A percentile compares a stretch with the other conserved stretches of the same genome.
Evolutionary conservation across 2,329 filamentous ascomycete genomes (phyloP).

Genomic region (Aphanoascus verrucosus): DNA sequence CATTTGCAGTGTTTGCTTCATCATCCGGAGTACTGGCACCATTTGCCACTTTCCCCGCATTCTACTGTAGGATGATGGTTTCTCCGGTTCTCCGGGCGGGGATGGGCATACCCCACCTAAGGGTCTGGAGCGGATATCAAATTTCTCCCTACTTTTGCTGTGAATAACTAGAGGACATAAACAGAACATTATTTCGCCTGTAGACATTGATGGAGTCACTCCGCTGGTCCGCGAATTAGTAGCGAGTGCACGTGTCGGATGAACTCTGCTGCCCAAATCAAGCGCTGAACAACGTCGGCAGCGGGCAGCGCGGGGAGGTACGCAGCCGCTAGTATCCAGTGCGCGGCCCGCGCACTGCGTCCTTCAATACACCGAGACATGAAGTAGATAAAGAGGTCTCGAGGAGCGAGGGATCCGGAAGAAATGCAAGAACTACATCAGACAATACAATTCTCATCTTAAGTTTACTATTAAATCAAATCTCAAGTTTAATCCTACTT

Average conservation of each 20-base stretch:
- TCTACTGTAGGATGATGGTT: too few relatives aligned
- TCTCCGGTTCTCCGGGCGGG: too few relatives aligned
- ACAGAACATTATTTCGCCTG: not conserved
- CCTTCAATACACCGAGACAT: not conserved
- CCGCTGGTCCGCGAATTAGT: too few relatives aligned
- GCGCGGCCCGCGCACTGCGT: constrained; percentile 11
- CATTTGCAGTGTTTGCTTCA: too few relatives aligned
- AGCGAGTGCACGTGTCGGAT: not conserved
- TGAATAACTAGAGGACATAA: too few relatives aligned
- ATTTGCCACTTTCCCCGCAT: too few relatives aligned
- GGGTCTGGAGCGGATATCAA: too few relatives aligned
- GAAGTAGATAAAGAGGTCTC: constrained; percentile 4
- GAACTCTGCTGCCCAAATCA: not conserved
- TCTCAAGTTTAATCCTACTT: not conserved
- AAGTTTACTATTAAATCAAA: not conserved
- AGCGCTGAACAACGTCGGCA: not conserved
- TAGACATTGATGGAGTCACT: too few relatives aligned
- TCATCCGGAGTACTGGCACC: too few relatives aligned
- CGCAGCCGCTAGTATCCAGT: constrained; percentile 7
- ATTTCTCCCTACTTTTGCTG: too few relatives aligned
- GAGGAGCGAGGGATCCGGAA: not conserved
- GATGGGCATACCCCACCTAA: too few relatives aligned
- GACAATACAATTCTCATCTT: not conserved
- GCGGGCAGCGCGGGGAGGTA: not conserved
- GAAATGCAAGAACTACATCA: not conserved